These are phyloP conservation scores for Daldinia bambusicola DNA, from an alignment of 495 filamentous ascomycete genomes.

Conservation along the genomic window DNA sequence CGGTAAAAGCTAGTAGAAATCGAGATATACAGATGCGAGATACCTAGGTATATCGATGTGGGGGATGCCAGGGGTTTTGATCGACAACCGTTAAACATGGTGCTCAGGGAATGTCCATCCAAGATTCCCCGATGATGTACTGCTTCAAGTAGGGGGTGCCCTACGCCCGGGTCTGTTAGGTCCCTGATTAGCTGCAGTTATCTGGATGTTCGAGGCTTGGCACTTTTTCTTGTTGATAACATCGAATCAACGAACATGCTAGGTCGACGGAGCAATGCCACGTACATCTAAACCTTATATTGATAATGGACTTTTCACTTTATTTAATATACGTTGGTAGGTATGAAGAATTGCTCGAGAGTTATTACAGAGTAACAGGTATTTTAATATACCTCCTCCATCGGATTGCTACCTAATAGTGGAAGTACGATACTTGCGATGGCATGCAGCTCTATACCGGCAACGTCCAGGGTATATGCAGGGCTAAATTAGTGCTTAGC, in stretches of 20 bases:
- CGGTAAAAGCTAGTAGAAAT: neutral
- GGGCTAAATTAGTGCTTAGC: conserved; percentile 19
- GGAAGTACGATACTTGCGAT: too few relatives aligned
- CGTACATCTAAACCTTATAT: too few relatives aligned
- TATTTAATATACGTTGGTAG: too few relatives aligned
- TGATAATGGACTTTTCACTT: too few relatives aligned
- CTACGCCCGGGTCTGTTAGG: neutral
- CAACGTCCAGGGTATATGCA: conserved; percentile 17
- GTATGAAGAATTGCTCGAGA: too few relatives aligned
- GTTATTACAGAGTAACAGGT: too few relatives aligned
- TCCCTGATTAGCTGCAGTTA: neutral
- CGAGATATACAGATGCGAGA: neutral
- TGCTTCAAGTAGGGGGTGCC: neutral
- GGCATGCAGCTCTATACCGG: conserved; percentile 6
- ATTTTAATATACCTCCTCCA: too few relatives aligned
- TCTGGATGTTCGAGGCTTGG: neutral
- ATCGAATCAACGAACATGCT: too few relatives aligned
- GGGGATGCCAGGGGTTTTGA: conserved; percentile 24
- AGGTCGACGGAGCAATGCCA: too few relatives aligned
- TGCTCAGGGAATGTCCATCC: neutral
- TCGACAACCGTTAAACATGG: neutral
- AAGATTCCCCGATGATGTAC: neutral
- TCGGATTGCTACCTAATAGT: neutral
- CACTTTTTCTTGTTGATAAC: neutral
- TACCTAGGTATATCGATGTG: conserved; percentile 28